Evolutionary conservation across 192 early-diverging fungal genomes (phyloP).

Genomic region (Coemansia sp.): DNA sequence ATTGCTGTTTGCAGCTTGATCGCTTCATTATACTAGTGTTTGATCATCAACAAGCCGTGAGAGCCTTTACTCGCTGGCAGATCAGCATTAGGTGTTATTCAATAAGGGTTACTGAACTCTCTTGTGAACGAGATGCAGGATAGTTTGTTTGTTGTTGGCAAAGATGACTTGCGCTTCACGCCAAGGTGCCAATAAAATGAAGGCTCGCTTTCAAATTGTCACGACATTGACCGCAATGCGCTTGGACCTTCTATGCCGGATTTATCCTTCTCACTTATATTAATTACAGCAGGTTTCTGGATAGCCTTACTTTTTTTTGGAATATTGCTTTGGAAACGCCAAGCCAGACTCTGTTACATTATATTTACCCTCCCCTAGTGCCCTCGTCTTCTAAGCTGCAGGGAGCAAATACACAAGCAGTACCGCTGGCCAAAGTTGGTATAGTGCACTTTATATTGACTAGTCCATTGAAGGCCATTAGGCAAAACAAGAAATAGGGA

Average conservation of each 20-base stretch:
- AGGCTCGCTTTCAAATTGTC: not conserved
- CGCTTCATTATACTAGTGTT: not conserved
- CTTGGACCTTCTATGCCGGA: not conserved
- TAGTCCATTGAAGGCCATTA: not conserved
- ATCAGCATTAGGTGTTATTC: not conserved
- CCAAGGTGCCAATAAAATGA: not conserved
- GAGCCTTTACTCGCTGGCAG: not conserved
- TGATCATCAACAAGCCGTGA: not conserved
- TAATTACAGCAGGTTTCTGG: not conserved
- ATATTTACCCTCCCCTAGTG: not conserved
- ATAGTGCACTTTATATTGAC: not conserved
- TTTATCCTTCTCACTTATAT: not conserved
- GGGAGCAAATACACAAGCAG: slow-evolving; percentile 2
- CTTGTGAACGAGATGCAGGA: not conserved
- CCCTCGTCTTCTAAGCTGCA: not conserved
- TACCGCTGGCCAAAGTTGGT: not conserved
- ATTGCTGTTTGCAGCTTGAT: not conserved
- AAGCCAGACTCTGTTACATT: not conserved
- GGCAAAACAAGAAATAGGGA: not conserved
- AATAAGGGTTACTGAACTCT: not conserved
- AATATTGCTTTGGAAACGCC: not conserved
- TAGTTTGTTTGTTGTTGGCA: not conserved
- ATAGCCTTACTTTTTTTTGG: not conserved
- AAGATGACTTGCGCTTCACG: not conserved
- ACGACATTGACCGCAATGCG: not conserved